Percentiles rank a stretch among this genome's conserved stretches.
Conservation (phyloP, 345 rosid genomes). For the Eucalyptus urophylla region DNA sequence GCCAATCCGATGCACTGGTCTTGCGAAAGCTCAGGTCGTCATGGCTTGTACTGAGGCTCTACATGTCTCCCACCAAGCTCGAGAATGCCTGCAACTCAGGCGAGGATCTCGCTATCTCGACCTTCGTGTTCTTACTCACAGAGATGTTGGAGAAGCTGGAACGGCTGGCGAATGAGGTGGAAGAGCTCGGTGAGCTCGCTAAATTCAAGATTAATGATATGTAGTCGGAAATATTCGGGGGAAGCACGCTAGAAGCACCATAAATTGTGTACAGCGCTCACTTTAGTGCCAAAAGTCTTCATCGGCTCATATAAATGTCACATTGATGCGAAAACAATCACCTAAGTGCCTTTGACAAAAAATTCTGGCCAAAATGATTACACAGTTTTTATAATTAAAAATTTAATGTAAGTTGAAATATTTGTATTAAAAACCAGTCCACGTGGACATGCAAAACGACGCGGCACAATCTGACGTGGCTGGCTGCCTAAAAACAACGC, state of each 20-base stretch:
- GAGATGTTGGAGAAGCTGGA: conserved; percentile 36
- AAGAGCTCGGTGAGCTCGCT: conserved; percentile 42
- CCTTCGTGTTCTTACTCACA: conserved; percentile 23
- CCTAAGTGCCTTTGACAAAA: rapidly evolving
- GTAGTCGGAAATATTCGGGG: background rate
- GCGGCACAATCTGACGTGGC: background rate
- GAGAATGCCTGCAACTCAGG: background rate
- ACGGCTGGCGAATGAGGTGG: conserved; percentile 33
- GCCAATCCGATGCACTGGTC: conserved; percentile 3
- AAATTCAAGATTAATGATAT: background rate
- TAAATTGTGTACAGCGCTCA: background rate
- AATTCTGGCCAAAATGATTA: rapidly evolving
- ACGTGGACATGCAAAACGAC: background rate
- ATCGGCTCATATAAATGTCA: rapidly evolving
- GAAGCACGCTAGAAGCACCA: rapidly evolving
- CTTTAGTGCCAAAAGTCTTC: too few relatives aligned
- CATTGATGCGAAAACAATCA: too few relatives aligned
- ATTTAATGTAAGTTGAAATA: background rate
- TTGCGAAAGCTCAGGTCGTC: conserved; percentile 28
- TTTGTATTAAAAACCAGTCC: background rate
- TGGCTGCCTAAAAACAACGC: background rate
- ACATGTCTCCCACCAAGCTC: background rate
- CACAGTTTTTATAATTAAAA: too few relatives aligned
- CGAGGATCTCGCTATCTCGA: conserved; percentile 29
- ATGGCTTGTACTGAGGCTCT: conserved; percentile 14